Evolutionary conservation across 345 rosid genomes (phyloP), one percentile per base, ranked within the genome.

Genomic region (Isatis tinctoria): DNA sequence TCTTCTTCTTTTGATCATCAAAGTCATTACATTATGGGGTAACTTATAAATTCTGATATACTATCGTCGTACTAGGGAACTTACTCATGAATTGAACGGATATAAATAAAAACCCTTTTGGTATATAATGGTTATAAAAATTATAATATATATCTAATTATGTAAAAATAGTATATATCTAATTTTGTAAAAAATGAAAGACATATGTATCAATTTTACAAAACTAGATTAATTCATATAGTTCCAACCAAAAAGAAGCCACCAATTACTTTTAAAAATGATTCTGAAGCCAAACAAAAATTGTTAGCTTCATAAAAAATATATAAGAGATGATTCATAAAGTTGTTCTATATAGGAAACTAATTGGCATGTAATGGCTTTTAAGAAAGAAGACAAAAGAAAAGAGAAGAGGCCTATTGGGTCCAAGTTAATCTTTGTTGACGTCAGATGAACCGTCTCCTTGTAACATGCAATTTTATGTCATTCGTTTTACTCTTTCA

Each of bases 401-500:
- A 57, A 36, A 56, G 49, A 39, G 39, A 43, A 40, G 48, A 41
- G 37, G 18, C 24, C 8, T 14, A 63, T 33, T 53, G 45, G 64
- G 65, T 65, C 65, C 57, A 33, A 56, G 30, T 13, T 43, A 33
- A 56, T 66, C n/a, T n/a, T n/a, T n/a, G n/a, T 20, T 48, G 56
- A 51, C 56, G 56, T 20, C 54, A 51, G 7, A 11, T 51, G 67
- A 37, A 26, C 54, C 53, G 28, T 62, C 76, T 9, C 41, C n/a
- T 32, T 20, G 11, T 16, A 63, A 40, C 9, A 63, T 32, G 35
- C 26, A 44, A 16, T 20, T 20, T 8, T 22, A 11, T 41, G 39
- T 43, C 37, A 64, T 53, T 32, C 64, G 57, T 73, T 58, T 56
- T n/a, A 56, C 51, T 73, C n/a, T 35, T 65, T 57, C 48, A 24